Evolutionary conservation across 2,329 filamentous ascomycete species (phyloP), one percentile per base, ranked within the genome.

Genomic region (Plectosphaerella plurivora): DNA sequence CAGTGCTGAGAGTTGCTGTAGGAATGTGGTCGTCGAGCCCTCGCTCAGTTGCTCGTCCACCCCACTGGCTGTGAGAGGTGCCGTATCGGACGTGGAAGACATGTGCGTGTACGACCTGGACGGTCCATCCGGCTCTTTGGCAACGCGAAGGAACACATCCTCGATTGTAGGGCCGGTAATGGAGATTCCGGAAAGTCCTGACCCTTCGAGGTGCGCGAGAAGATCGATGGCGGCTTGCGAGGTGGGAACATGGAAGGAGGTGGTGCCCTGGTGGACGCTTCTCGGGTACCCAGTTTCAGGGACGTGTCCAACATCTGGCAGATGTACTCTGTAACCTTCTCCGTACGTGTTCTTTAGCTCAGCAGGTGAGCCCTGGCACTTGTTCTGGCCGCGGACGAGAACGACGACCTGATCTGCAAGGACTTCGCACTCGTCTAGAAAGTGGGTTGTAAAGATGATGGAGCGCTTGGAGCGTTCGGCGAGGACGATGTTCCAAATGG

Each of bases 351-450:
- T 75, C 61, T 89, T 89, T 18, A 89, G 72, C 60, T 84, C 82
- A 2, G 85, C 82, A 5, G 81, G 79, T 3, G 83, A 81, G 3
- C 86, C 86, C 52, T 82, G 75, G 2, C 83, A 84, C 57, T 84
- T 84, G 14, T 89, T 70, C 3, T 77, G 74, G 15, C 87, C 87
- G 59, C 83, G 86, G 4, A 84, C 87, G 6, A 90, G 67, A 47
- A 90, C 86, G 1, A 81, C 82, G 58, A 90, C 88, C 52, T 86
- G 79, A 63, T 89, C 87, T 1, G 86, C 82, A 1, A 90, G 73
- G 2, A 89, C 70, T 62, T 89, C 86, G 5, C 86, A 87, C 65
- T 90, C 87, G 58, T 89, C 87, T 15, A 90, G 73, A 63, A 89
- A 89, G 65, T 90, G 87, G 0, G 86, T 89, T 0, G 87, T 89